phyloP scores from a whole-genome alignment of 139 green algal genomes.

The Tetradesmus lagerheimii region DNA sequence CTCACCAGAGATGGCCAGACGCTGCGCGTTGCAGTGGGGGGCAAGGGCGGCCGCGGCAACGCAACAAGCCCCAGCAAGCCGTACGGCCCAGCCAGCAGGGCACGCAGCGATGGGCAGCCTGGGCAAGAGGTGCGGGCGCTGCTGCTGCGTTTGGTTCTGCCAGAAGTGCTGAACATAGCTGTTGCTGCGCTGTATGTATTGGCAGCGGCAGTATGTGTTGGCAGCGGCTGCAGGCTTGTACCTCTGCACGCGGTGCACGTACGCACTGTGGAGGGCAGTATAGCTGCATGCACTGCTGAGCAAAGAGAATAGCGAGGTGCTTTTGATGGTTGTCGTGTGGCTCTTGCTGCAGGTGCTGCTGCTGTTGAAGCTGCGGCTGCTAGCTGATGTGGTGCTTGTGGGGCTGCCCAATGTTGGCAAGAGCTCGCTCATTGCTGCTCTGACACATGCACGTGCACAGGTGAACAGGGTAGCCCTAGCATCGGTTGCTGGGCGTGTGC shows the following conservation, averaged over 20 bases:
- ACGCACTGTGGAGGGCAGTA: too few species aligned
- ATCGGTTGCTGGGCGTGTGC: background rate
- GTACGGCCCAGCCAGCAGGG: conserved; percentile 23
- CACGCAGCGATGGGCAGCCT: conserved; percentile 11
- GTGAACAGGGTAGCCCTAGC: conserved; percentile 32
- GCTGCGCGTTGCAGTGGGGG: conserved; percentile 55
- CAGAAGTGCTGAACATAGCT: background rate
- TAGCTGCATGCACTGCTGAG: too few species aligned
- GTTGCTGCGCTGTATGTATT: background rate
- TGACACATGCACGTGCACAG: conserved; percentile 68
- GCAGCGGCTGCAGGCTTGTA: too few species aligned
- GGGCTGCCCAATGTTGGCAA: conserved; percentile 80
- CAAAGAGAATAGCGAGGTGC: too few species aligned
- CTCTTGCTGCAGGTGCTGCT: conserved; percentile 40
- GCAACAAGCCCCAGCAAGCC: conserved; percentile 2
- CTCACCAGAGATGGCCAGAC: conserved; percentile 13
- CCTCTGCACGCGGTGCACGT: too few species aligned
- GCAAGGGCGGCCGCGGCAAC: conserved; percentile 62
- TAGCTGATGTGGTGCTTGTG: conserved; percentile 76
- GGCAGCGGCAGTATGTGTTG: too few species aligned
- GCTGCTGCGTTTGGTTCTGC: background rate
- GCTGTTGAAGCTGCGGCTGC: conserved; percentile 60
- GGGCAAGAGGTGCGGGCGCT: conserved; percentile 39
- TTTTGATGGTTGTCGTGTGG: background rate
- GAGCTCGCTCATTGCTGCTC: conserved; percentile 71